Evolutionary conservation across 73 alveolate species (phyloP).

Genomic region (Stentor coeruleus): DNA sequence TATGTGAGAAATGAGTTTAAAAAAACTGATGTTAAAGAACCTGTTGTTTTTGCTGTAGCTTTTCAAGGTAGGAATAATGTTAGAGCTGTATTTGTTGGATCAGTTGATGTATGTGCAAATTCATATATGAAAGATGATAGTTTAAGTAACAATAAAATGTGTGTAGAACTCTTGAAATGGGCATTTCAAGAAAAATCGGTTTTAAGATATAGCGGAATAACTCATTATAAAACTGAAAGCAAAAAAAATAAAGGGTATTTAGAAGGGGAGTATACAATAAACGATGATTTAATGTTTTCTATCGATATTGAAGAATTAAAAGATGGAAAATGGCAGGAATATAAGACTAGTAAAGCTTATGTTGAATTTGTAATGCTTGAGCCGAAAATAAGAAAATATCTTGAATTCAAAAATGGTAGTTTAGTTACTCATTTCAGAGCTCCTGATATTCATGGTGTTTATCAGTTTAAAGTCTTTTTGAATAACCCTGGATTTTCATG

Average conservation of each 20-base stretch:
- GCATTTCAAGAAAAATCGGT: slow-evolving; percentile 62
- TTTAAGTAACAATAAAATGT: slow-evolving; percentile 45
- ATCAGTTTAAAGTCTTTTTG: slow-evolving; percentile 58
- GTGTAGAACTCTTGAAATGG: slow-evolving; percentile 62
- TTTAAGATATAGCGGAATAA: slow-evolving; percentile 40
- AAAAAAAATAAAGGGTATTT: slow-evolving; percentile 29
- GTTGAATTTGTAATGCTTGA: slow-evolving; percentile 71
- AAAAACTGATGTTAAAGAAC: neutral
- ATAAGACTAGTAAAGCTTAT: slow-evolving; percentile 52
- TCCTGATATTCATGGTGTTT: slow-evolving; percentile 77
- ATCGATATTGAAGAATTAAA: slow-evolving; percentile 49
- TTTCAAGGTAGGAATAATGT: slow-evolving; percentile 65
- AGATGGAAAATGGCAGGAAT: slow-evolving; percentile 53
- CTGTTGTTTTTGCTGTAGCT: slow-evolving; percentile 64
- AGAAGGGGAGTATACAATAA: slow-evolving; percentile 64
- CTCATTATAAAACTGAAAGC: slow-evolving; percentile 43
- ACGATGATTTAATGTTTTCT: slow-evolving; percentile 58
- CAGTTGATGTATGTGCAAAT: slow-evolving; percentile 61
- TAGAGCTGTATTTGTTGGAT: slow-evolving; percentile 64
- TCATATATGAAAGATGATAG: slow-evolving; percentile 37
- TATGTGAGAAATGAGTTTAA: slow-evolving; percentile 24
- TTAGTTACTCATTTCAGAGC: slow-evolving; percentile 47
- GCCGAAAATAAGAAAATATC: slow-evolving; percentile 58
- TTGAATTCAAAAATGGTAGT: slow-evolving; percentile 32
- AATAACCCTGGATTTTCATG: slow-evolving; percentile 60